phyloP scores from a whole-genome alignment of 2,329 filamentous ascomycete genomes.

The Fusarium oligoseptatum region DNA sequence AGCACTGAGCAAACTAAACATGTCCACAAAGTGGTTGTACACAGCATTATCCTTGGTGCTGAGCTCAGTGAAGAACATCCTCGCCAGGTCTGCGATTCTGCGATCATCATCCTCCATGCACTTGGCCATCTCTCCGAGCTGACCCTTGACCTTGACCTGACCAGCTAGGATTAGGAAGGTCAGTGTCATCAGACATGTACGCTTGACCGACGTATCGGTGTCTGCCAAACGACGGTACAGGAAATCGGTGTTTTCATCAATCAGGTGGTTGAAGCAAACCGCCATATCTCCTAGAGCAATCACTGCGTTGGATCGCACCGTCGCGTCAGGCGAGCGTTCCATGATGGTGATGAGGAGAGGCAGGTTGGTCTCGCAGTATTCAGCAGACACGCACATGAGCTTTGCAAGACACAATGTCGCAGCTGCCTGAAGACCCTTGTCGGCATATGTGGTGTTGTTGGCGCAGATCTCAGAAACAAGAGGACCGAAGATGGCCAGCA shows the following conservation, averaged over 20 bases:
- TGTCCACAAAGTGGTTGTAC: constrained; percentile 99
- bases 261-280: constrained; percentile 98
- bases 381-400: constrained; percentile 97
- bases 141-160: constrained; percentile 99
- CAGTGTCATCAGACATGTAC: constrained; percentile 97
- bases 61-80: constrained; percentile 99
- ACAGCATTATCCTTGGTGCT: constrained; percentile 99
- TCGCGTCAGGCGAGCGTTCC: constrained; percentile 92
- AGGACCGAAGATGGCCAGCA: constrained; percentile 91
- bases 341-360: constrained; percentile 97
- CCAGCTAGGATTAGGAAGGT: constrained; percentile 97
- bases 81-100: constrained; percentile 89
- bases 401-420: constrained; percentile 96
- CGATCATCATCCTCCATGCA: constrained; percentile 97
- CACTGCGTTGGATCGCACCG: constrained; percentile 94
- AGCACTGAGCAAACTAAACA: constrained; percentile 93
- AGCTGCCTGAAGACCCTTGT: constrained; percentile 90
- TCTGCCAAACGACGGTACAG: constrained; percentile 94
- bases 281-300: constrained; percentile 99
- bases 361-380: constrained; percentile 95
- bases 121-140: constrained; percentile 98
- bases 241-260: constrained; percentile 99
- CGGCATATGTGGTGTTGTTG: constrained; percentile 92
- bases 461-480: constrained; percentile 93
- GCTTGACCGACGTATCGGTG: constrained; percentile 88